These are phyloP conservation scores for Fomitiporia mediterranea DNA, from an alignment of 1,284 basidiomycete species.

Conservation along the genomic window DNA sequence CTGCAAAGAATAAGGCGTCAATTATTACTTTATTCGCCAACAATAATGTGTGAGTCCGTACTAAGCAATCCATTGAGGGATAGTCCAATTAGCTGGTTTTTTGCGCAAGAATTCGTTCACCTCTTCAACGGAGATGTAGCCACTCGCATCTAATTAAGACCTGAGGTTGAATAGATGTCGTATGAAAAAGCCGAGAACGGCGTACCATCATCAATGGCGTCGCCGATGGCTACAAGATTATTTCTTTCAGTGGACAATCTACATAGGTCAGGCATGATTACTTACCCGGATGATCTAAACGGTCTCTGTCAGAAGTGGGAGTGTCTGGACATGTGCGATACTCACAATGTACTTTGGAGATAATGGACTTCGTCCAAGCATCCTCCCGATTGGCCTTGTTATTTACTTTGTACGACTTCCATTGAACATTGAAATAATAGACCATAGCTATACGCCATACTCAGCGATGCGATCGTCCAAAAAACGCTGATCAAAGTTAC, in stretches of 20 bases:
- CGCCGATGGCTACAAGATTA: conserved; percentile 21
- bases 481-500: neutral
- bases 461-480: neutral
- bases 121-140: conserved; percentile 24
- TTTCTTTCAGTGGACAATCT: neutral
- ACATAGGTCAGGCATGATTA: neutral
- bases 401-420: conserved; percentile 18
- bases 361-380: conserved; percentile 22
- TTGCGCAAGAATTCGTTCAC: conserved; percentile 22
- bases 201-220: conserved; percentile 24
- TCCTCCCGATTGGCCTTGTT: conserved; percentile 21
- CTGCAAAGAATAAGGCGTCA: conserved; percentile 1
- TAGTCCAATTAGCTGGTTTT: conserved; percentile 21
- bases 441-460: conserved; percentile 12
- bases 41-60: conserved; percentile 2
- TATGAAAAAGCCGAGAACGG: neutral
- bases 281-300: conserved; percentile 5
- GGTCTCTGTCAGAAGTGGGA: neutral
- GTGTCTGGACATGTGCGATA: neutral
- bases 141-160: conserved; percentile 20
- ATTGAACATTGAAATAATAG: conserved; percentile 22
- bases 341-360: conserved; percentile 24
- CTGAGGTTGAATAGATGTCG: neutral
- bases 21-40: neutral
- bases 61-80: conserved; percentile 24